phyloP scores from a whole-genome alignment of 495 filamentous ascomycete species.

The Opeltia flavorubescens region DNA sequence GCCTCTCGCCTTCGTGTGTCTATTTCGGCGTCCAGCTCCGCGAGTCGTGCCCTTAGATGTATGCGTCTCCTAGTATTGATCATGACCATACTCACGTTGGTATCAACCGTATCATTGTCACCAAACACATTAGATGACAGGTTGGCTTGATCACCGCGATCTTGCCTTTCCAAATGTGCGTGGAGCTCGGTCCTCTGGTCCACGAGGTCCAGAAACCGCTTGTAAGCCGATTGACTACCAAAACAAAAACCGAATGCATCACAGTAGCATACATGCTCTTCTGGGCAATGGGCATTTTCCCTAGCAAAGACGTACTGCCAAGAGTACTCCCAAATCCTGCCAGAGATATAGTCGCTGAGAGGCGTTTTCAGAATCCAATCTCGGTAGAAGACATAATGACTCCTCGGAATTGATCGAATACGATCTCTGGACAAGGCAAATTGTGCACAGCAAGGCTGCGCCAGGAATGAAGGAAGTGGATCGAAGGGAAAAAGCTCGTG shows the following conservation, averaged over 20 bases:
- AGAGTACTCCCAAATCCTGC: slow-evolving; percentile 62
- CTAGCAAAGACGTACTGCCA: slow-evolving; percentile 60
- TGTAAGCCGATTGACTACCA: slow-evolving; percentile 39
- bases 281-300: slow-evolving; percentile 43
- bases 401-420: slow-evolving; percentile 40
- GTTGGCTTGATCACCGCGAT: slow-evolving; percentile 23
- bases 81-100: slow-evolving; percentile 22
- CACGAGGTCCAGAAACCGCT: slow-evolving; percentile 30
- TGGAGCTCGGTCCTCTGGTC: slow-evolving; percentile 28
- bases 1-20: slow-evolving; percentile 27
- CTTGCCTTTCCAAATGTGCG: slow-evolving; percentile 31
- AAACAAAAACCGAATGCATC: slow-evolving; percentile 70
- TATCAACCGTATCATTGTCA: slow-evolving; percentile 8
- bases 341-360: slow-evolving; percentile 50
- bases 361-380: slow-evolving; percentile 55
- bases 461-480: slow-evolving; percentile 37
- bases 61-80: slow-evolving; percentile 25
- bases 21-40: slow-evolving; percentile 21
- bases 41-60: slow-evolving; percentile 7
- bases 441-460: slow-evolving; percentile 53
- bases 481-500: slow-evolving; percentile 36
- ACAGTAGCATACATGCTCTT: slow-evolving; percentile 59
- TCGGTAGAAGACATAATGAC: slow-evolving; percentile 47
- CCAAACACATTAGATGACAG: slow-evolving; percentile 17
- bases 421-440: slow-evolving; percentile 45